Evolutionary conservation across 257 asterid species (phyloP).

Genomic region (Solanum paucissectum): DNA sequence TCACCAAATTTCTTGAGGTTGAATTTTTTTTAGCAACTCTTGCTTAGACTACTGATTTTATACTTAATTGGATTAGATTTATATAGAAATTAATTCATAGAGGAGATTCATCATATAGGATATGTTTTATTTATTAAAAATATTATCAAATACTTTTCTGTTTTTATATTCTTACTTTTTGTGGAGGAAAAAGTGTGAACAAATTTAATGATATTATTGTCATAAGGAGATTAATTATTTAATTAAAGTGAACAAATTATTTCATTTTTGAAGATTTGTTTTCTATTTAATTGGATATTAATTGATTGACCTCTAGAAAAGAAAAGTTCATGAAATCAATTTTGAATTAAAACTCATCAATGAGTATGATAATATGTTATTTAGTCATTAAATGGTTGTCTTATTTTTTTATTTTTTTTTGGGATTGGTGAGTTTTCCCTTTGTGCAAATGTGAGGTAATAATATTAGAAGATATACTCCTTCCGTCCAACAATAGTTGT

Average conservation of each 20-base stretch:
- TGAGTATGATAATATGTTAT: background rate
- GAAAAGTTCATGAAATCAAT: background rate
- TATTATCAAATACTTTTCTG: background rate
- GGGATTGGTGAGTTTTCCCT: background rate
- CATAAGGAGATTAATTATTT: background rate
- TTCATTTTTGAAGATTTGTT: background rate
- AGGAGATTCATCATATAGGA: background rate
- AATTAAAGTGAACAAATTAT: background rate
- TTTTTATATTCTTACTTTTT: background rate
- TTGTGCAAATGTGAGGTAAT: background rate
- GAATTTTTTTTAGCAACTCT: background rate
- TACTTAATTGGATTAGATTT: background rate
- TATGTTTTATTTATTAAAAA: background rate
- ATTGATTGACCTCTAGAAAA: background rate
- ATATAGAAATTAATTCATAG: background rate
- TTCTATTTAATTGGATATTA: background rate
- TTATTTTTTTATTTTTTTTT: background rate
- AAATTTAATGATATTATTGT: background rate
- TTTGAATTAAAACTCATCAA: background rate
- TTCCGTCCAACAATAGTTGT: too few relatives aligned
- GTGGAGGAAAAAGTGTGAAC: background rate
- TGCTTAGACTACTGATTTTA: background rate
- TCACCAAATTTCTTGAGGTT: background rate
- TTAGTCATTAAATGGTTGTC: background rate
- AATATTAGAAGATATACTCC: background rate